Evolutionary conservation across 73 alveolate genomes (phyloP), one percentile per base, ranked within the genome.

Genomic region (Paramecium pentaurelia): DNA sequence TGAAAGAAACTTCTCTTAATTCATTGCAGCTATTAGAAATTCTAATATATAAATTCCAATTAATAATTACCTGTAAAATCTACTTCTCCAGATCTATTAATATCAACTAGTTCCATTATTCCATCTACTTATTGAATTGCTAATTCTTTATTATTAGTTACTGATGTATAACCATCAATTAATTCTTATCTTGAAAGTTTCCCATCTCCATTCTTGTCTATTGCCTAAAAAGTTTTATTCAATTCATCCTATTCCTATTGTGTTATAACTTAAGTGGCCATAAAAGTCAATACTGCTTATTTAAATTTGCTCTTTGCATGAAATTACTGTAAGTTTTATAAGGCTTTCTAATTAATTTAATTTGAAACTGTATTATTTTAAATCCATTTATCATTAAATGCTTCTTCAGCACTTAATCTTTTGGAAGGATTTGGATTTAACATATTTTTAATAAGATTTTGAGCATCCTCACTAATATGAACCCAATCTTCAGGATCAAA

Each of bases 121-220:
- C 44, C 30, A 49, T 71, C 95, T 0, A 91, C 95, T 28, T 93
- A 71, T 42, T 20, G 2, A 11, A 42, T 75, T 11, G 89, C 77
- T 14, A 58, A 8, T 36, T 47, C 84, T 42, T 60, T 45, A 60
- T 77, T 60, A 22, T 59, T 86, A 11, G 47, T 47, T 38, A 87
- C 88, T 36, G 70, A 36, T 3, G 85, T 49, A 25, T 68, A 89
- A 6, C 96, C 96, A 22, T 93, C 93, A 32, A 58, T 42, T 12
- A 95, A 70, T 75, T 95, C 98, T 59, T 94, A 95, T 86, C 83
- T 95, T 28, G 95, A 87, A 11, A 95, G 94, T 73, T 64, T 93
- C 18, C 98, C 97, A 94, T 95, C 96, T 12, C 97, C 96, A 60
- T 95, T 94, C 87, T 92, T 68, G 86, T 95, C 98, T 2, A 95